Evolutionary conservation across 495 filamentous ascomycete genomes (phyloP).

Genomic region (Penicillium maclennaniae): DNA sequence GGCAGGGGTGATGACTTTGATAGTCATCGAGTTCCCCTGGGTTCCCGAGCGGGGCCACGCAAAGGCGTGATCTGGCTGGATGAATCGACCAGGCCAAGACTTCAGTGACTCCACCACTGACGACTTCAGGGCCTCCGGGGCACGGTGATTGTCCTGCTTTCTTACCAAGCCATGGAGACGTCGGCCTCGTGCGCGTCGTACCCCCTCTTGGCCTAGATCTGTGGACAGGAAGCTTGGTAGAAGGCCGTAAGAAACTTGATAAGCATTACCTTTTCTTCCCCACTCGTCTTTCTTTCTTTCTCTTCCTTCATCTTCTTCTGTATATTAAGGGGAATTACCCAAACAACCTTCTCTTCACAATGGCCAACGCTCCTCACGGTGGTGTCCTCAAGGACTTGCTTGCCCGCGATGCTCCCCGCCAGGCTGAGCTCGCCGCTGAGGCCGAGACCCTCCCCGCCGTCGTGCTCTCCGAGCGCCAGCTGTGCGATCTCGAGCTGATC

Average conservation of each 20-base stretch:
- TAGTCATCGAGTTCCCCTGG: conserved; percentile 5
- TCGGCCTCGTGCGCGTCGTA: neutral
- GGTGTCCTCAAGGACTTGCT: conserved; percentile 96
- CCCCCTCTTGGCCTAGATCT: neutral
- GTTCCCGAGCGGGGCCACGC: conserved; percentile 6
- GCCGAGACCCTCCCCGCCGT: conserved; percentile 85
- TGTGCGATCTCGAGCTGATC: conserved; percentile 95
- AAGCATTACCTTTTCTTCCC: neutral
- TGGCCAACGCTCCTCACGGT: conserved; percentile 88
- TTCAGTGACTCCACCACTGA: conserved; percentile 26
- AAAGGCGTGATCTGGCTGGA: conserved; percentile 6
- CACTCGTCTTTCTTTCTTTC: conserved; percentile 5
- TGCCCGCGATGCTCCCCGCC: conserved; percentile 78
- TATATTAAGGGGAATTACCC: neutral
- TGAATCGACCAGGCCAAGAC: conserved; percentile 18
- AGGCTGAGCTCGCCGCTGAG: conserved; percentile 71
- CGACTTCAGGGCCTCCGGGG: conserved; percentile 10
- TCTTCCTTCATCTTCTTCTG: conserved; percentile 2
- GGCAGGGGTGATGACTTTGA: neutral
- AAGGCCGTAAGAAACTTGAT: neutral
- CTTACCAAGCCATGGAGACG: neutral
- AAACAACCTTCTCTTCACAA: conserved; percentile 26
- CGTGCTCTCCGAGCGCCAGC: conserved; percentile 82
- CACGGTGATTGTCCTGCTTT: neutral
- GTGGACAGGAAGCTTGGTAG: conserved; percentile 1